Conservation (phyloP, 2,329 filamentous ascomycete genomes). For the Coleophoma cylindrospora region DNA sequence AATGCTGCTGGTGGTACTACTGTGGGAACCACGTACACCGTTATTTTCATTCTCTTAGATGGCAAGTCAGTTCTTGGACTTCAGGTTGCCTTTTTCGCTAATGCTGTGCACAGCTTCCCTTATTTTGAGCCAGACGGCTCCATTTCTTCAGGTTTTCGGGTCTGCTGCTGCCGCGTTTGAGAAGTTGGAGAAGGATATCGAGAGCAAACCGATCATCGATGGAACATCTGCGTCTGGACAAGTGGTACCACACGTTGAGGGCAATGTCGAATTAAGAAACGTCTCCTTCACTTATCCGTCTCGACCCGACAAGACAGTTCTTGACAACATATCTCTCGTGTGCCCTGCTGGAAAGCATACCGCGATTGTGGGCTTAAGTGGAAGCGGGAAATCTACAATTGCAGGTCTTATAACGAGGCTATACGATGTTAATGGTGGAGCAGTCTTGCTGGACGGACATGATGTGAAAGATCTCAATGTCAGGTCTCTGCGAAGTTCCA, state of each 20-base stretch:
- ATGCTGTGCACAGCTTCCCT: conserved; percentile 32
- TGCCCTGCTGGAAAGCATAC: conserved; percentile 39
- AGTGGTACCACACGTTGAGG: conserved; percentile 10
- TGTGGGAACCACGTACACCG: conserved; percentile 38
- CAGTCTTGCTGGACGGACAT: conserved; percentile 23
- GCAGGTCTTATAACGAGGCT: conserved; percentile 32
- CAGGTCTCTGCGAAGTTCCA: conserved; percentile 13
- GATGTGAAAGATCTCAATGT: conserved; percentile 21
- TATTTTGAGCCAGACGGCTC: conserved; percentile 57
- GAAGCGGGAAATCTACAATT: conserved; percentile 31
- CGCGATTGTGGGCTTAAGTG: conserved; percentile 36
- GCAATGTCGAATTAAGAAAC: conserved; percentile 27
- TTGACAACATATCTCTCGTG: conserved; percentile 33
- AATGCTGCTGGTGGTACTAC: conserved; percentile 7
- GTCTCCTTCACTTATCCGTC: conserved; percentile 29
- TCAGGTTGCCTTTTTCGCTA: background rate
- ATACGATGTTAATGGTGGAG: conserved; percentile 26
- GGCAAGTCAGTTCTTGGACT: conserved; percentile 26
- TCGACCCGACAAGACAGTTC: conserved; percentile 32
- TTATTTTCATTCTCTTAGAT: conserved; percentile 47
- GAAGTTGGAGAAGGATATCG: conserved; percentile 36
- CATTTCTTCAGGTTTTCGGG: conserved; percentile 56
- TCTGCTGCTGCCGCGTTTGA: conserved; percentile 52
- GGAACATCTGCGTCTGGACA: conserved; percentile 9
- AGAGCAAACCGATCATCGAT: conserved; percentile 14